Conservation (phyloP, 352 stramenopile species). For the Phytophthora pinifolia region DNA sequence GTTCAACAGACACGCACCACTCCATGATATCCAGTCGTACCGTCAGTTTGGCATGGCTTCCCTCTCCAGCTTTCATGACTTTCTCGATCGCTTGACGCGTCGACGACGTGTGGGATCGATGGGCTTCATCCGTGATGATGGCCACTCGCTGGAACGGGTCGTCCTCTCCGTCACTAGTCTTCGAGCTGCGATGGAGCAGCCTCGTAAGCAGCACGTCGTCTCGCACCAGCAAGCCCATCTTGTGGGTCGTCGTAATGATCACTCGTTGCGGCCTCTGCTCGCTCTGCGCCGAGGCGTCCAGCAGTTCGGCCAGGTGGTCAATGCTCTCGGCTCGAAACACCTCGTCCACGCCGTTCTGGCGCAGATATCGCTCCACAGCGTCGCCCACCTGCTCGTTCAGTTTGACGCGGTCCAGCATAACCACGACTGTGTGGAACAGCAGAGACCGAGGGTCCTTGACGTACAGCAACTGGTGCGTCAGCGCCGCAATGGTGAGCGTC, state of each 20-base stretch:
- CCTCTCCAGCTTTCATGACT: constrained; percentile 56
- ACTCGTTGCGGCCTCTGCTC: constrained; percentile 45
- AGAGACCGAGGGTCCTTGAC: constrained; percentile 35
- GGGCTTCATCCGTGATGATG: constrained; percentile 84
- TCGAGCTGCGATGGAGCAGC: constrained; percentile 53
- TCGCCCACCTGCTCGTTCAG: constrained; percentile 80
- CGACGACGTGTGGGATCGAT: constrained; percentile 71
- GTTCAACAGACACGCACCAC: neutral
- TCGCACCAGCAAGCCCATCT: constrained; percentile 69
- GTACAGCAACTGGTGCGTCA: constrained; percentile 71
- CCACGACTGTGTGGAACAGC: constrained; percentile 76
- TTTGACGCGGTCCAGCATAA: constrained; percentile 83
- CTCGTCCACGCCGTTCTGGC: constrained; percentile 68
- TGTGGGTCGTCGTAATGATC: constrained; percentile 83
- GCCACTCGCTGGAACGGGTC: constrained; percentile 56
- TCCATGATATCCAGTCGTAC: constrained; percentile 13
- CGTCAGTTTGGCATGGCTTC: constrained; percentile 38
- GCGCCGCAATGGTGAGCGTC: constrained; percentile 72
- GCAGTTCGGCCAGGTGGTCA: constrained; percentile 58
- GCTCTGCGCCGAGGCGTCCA: constrained; percentile 27
- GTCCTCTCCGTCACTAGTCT: neutral
- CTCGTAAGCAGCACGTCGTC: constrained; percentile 69
- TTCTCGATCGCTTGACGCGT: constrained; percentile 70
- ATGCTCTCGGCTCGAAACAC: constrained; percentile 77
- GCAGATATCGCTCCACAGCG: constrained; percentile 68